Percentiles rank a stretch among this genome's conserved stretches.
Conservation (phyloP, 1,284 basidiomycete species). For the Cutaneotrichosporon cutaneum region DNA sequence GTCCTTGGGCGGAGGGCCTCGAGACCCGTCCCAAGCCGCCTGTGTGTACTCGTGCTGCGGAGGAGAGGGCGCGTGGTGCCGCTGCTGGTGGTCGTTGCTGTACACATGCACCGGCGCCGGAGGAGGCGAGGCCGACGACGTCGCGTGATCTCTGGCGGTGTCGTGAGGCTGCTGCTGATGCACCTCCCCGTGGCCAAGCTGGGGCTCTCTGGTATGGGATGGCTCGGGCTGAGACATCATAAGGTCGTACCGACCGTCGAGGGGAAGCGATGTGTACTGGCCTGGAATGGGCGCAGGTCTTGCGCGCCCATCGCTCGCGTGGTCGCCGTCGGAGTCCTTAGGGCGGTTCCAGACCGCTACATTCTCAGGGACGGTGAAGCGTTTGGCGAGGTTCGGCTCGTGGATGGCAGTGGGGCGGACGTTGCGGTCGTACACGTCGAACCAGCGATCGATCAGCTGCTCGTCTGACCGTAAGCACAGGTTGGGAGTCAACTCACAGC, state of each 20-base stretch:
- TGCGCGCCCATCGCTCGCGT: not conserved
- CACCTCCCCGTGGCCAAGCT: not conserved
- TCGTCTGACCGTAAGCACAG: conserved; percentile 34
- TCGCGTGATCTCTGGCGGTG: not conserved
- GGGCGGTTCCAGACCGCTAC: conserved; percentile 67
- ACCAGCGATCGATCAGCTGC: conserved; percentile 83
- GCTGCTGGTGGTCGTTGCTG: not conserved
- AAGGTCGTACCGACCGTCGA: conserved; percentile 80
- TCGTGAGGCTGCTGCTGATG: not conserved
- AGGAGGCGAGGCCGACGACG: not conserved
- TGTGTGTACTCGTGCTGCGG: not conserved
- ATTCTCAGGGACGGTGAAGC: conserved; percentile 69
- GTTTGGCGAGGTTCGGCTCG: conserved; percentile 47
- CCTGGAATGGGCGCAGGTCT: conserved; percentile 50
- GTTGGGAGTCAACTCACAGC: not conserved
- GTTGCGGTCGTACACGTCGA: conserved; percentile 79
- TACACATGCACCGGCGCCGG: not conserved
- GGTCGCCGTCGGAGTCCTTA: not conserved
- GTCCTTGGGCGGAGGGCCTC: conserved; percentile 52
- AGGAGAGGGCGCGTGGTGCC: not conserved
- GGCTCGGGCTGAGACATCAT: conserved; percentile 55
- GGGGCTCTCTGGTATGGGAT: not conserved
- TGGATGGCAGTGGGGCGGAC: conserved; percentile 60
- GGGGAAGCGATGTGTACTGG: conserved; percentile 73
- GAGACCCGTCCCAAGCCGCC: conserved; percentile 55